phyloP scores from a whole-genome alignment of 179 eudicot species.

The Beta lomatogona region DNA sequence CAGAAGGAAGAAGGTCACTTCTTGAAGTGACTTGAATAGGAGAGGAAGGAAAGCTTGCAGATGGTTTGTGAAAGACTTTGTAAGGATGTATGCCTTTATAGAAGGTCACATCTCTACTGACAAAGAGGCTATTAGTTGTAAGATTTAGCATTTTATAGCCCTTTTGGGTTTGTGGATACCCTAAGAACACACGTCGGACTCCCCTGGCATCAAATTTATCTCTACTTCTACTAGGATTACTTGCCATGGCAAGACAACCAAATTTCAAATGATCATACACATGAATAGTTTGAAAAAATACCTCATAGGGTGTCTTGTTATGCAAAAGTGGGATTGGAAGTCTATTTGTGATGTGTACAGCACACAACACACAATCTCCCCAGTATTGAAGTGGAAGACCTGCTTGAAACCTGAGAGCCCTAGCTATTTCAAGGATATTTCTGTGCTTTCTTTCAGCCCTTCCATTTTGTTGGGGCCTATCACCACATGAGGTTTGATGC shows the following conservation, averaged over 20 bases:
- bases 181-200: neutral
- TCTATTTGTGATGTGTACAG: neutral
- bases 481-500: neutral
- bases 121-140: neutral
- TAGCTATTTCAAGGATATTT: neutral
- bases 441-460: neutral
- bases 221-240: neutral
- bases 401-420: neutral
- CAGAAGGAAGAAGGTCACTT: too few relatives aligned
- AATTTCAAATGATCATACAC: neutral
- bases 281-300: neutral
- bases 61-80: too few relatives aligned
- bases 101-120: neutral
- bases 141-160: neutral
- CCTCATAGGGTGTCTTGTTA: neutral
- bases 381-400: neutral
- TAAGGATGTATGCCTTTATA: neutral
- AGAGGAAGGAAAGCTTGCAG: too few relatives aligned
- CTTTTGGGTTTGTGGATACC: neutral
- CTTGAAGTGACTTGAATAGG: too few relatives aligned
- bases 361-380: constrained; percentile 3
- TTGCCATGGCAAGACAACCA: neutral
- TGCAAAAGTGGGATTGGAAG: neutral
- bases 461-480: neutral
- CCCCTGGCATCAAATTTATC: neutral